Evolutionary conservation across 1,284 basidiomycete species (phyloP), one percentile per base, ranked within the genome.

Genomic region (Trichosporon inkin): DNA sequence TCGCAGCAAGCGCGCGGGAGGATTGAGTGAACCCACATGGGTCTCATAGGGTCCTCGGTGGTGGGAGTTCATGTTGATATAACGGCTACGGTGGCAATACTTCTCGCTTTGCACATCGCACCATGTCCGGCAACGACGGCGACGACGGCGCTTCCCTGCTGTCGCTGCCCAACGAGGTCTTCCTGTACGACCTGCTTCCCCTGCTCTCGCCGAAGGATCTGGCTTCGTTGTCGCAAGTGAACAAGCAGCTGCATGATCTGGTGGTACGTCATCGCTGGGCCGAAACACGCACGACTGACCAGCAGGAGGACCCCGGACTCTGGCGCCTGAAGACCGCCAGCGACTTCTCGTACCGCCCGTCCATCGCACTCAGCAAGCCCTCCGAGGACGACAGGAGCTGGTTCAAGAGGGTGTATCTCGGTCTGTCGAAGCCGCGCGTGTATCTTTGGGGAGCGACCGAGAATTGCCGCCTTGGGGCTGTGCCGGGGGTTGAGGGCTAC

Each of bases 361-460:
- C 66, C 14, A 65, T 70, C 11, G 67, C 62, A 17, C 68, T 68
- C 37, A 51, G 59, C 59, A 57, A 56, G 10, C 55, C 55, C 14
- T 17, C 19, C n/a, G 51, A 53, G 17, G 53, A 55, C 16, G 55
- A 55, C 17, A 62, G 62, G 19, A 65, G 79, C 53, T 90, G 89
- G 54, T 92, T 86, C 84, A 87, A 87, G 76, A 83, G 86, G 66
- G 85, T 93, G 36, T 93, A 92, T 78, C 82, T 82, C 54, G 86
- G 89, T 3, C 75, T 93, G 49, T 77, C 74, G 34, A 73, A 68
- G 74, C 85, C 82, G 63, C 83, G 77, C 69, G 80, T 87, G 1
- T 92, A 85, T 70, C 86, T 90, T 17, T 93, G 90, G 90, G 90
- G 90, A 85, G 89, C 74, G 70, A 81, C 82, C 8, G 44, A 32